Base-by-base conservation (phyloP, 306 rosid species). In the Prunus armeniaca region DNA sequence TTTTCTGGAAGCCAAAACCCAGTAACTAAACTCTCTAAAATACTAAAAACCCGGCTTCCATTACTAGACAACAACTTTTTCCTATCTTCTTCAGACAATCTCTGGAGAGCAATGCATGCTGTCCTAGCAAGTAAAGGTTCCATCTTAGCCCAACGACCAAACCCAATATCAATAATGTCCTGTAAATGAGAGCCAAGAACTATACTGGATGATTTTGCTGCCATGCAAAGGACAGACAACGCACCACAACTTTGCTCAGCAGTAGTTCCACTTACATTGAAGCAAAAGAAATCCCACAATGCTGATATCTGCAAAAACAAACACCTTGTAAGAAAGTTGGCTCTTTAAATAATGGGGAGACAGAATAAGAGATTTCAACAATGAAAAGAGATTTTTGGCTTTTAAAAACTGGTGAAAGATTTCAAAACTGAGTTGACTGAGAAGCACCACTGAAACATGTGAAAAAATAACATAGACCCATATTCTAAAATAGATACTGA, bases 241-340 rank as follows among this genome's bases (percentile, higher is more conserved):
- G 98, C 97, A 71, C 98, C 97, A 55, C 92, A 89, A 82, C 98
- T 92, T 84, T 90, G 95, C 86, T 87, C 93, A 72, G 97, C 93
- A 51, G 97, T 90, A 74, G 95, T 92, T 73, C 98, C 98, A 80
- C 85, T 81, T 69, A 94, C 84, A 83, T 90, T 89, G 87, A 94
- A 94, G 86, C 95, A 92, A 90, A 94, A 94, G 85, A 89, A 87
- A 86, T 94, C 98, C 98, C 98, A 94, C 77, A 94, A 80, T 9
- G 93, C 91, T 25, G 96, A 86, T 80, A 88, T 85, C 98, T 94
- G 89, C 75, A 67, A 67, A 76, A 66, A 80, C 30, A 79, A 72
- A 58, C 56, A 79, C 46, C 49, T 63, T 20, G 64, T 61, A 62
- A 79, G 51, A 34, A 70, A 72, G 78, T 80, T 70, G 55, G 68